Base-by-base conservation (phyloP, 352 stramenopile species). In the Phytopythium boreale region DNA sequence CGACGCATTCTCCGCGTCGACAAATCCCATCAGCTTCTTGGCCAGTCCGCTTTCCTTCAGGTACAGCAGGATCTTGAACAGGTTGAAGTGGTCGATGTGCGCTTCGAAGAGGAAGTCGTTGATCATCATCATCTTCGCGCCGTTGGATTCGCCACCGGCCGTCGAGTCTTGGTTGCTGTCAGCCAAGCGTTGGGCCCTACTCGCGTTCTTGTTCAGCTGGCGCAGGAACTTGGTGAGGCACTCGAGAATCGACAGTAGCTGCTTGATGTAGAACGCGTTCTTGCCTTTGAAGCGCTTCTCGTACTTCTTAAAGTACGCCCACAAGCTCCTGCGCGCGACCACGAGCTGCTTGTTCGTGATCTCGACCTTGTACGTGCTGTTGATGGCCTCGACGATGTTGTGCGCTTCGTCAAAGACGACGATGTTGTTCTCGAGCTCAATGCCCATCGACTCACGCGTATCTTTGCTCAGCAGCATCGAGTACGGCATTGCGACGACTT, bases 361-460 rank as follows among this genome's bases (percentile, higher is more conserved):
- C 37, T 83, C 64, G 15, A 93, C 83, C 46, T 88, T 92, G 72
- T 98, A 94, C 10, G 89, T 95, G 62, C 82, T 87, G 67, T 97
- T 97, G 61, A 99, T 89, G 14, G 97, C 92, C 65, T 99, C 96
- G 10, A 98, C 84, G 46, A 99, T 89, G 73, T 99, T 99, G 76
- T 99, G 98, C 19, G 97, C 98, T 74, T 99, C 98, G 72, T 99
- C 98, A 46, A 99, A 90, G 12, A 99, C 82, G 19, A 99, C 87
- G 11, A 99, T 89, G 50, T 87, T 96, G 56, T 86, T 76, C 31
- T 94, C 77, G 11, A 98, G 63, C 15, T 82, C 62, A 24, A 98
- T 87, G 0, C 90, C 89, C 46, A 98, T 59, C 9, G 93, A 96
- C 56, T 97, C 88, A 14, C 96, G 84, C 37, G 90, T 93, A 49